Base-by-base conservation (phyloP, 1,284 basidiomycete species). In the Cryptococcus hybrid region DNA sequence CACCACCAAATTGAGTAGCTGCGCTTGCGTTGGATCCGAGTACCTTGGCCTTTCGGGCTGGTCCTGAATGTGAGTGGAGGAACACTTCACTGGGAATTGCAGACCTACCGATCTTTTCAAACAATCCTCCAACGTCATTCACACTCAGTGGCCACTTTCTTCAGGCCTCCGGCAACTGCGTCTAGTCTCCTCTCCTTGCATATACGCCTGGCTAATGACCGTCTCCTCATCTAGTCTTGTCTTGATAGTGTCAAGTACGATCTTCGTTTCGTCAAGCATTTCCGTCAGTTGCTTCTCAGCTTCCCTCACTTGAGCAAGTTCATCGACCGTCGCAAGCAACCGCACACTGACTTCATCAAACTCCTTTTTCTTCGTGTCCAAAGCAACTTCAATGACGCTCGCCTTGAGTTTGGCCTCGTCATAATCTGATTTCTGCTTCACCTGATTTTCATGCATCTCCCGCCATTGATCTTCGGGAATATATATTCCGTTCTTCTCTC, bases 401-500 rank as follows among this genome's bases (percentile, higher is more conserved):
- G 89, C 86, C 69, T 89, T 86, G 68, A 88, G 87, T 73, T 85
- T 87, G 12, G 89, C 85, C 71, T 96, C 92, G 55, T 88, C 84
- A 55, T 87, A 82, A 67, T 89, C 88, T 11, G 88, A 88, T 67
- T 86, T 84, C 54, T 83, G 82, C 50, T 88, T 78, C 66, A 91
- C 88, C 62, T 90, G 86, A 66, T 90, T 88, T 1, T 82, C 78
- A n/a, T 80, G 84, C 78, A 95, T 84, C 73, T 94, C 86, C 51
- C 83, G 84, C 90, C 91, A 96, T 6, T 86, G 86, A 66, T 95
- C 92, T 63, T 90, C 86, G 2, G 90, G 88, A 72, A 97, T 87
- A 76, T 88, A 94, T 45, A 96, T 90, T 5, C 94, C 94, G 70
- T 94, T 93, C 83, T 95, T 94, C 76, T 95, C 92, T 47, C 93